Percentiles rank a stretch among this genome's conserved stretches.
Conservation (phyloP, 345 rosid genomes). For the Cardamine chenopodiifolia region DNA sequence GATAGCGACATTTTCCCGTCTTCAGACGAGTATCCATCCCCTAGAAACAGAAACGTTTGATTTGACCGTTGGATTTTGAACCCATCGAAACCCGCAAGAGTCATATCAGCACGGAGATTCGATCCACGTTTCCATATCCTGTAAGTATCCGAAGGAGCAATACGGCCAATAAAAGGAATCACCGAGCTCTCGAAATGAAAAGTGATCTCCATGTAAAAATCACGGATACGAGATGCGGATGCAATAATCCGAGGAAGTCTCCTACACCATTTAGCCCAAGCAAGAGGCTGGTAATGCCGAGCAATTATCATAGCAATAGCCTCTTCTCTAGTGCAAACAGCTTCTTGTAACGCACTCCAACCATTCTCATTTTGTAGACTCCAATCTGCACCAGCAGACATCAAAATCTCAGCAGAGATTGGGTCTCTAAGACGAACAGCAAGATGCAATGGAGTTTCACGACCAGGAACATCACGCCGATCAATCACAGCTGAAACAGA, state of each 20-base stretch:
- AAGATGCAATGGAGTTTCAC: conserved; percentile 97
- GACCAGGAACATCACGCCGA: conserved; percentile 87
- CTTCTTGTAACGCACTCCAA: conserved; percentile 99
- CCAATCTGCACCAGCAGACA: conserved; percentile 98
- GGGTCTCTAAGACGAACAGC: conserved; percentile 89
- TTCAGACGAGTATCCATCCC: conserved; percentile 80
- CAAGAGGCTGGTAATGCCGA: conserved; percentile 92
- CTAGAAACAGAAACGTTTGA: conserved; percentile 86
- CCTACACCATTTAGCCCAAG: conserved; percentile 99
- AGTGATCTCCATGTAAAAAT: conserved; percentile 97
- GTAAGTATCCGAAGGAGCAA: conserved; percentile 98
- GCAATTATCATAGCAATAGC: conserved; percentile 88
- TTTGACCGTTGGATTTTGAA: conserved; percentile 93
- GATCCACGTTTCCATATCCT: conserved; percentile 99
- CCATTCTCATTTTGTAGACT: conserved; percentile 98
- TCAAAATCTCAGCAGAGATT: conserved; percentile 77
- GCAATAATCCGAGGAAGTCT: conserved; percentile 92
- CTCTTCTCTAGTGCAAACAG: conserved; percentile 97
- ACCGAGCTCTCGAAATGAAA: conserved; percentile 99
- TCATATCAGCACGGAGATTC: conserved; percentile 98
- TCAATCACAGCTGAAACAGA: conserved; percentile 74
- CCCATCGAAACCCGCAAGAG: conserved; percentile 97
- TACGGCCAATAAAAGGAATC: conserved; percentile 92
- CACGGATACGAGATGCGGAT: conserved; percentile 80
- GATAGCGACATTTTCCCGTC: conserved; percentile 67